phyloP scores from a whole-genome alignment of 75 land plant genomes.

The Cunninghamia lanceolata region DNA sequence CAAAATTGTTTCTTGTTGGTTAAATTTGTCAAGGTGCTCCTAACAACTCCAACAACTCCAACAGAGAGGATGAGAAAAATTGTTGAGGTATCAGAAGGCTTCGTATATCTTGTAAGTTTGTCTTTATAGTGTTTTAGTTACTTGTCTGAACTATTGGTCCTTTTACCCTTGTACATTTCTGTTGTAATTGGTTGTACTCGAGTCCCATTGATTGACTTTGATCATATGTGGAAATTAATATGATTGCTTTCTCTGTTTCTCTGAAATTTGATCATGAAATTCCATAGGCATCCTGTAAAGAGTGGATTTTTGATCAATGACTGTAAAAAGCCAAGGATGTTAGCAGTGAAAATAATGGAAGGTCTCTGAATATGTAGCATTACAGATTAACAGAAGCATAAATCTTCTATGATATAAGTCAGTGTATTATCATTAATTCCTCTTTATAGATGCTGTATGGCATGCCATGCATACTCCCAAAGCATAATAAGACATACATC shows the following conservation, averaged over 20 bases:
- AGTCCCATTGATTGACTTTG: neutral
- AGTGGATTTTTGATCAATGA: too few relatives aligned
- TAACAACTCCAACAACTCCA: constrained; percentile 97
- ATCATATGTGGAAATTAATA: neutral
- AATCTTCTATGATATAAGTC: too few relatives aligned
- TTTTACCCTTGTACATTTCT: neutral
- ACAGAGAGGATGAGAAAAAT: constrained; percentile 69
- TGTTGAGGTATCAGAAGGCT: constrained; percentile 85
- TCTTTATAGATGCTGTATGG: too few relatives aligned
- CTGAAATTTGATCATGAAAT: neutral
- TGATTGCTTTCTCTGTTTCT: neutral
- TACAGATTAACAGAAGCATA: too few relatives aligned
- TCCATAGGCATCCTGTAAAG: too few relatives aligned
- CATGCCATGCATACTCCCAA: too few relatives aligned
- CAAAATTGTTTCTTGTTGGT: constrained; percentile 5
- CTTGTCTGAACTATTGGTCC: neutral
- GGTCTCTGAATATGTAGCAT: too few relatives aligned
- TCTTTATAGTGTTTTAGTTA: neutral
- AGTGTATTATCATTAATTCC: too few relatives aligned
- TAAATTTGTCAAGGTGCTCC: constrained; percentile 47
- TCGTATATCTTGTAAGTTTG: constrained; percentile 80
- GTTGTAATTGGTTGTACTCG: neutral
- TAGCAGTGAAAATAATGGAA: too few relatives aligned
- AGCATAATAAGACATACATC: too few relatives aligned
- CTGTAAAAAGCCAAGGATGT: too few relatives aligned